Percentiles rank a stretch among this genome's conserved stretches.
phyloP scores from a whole-genome alignment of 371 early-diverging fungal species.

The Nematocida sp. region DNA sequence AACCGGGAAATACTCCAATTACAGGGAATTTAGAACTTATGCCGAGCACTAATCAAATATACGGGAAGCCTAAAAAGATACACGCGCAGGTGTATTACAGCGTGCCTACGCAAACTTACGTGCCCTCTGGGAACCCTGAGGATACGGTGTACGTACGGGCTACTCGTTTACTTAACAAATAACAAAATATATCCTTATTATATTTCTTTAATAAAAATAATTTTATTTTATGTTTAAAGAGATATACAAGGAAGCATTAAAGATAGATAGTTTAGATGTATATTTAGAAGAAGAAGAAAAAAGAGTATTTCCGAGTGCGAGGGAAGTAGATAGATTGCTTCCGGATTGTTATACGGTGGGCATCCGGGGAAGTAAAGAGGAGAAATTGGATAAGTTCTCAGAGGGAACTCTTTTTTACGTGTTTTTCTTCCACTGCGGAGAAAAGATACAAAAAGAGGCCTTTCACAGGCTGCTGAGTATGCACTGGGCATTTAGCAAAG shows the following conservation, averaged over 20 bases:
- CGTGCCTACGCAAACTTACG: too few relatives aligned
- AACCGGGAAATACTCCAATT: too few relatives aligned
- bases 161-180: too few relatives aligned
- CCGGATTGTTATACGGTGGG: slow-evolving; percentile 45
- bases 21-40: too few relatives aligned
- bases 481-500: slow-evolving; percentile 46
- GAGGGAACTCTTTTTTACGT: slow-evolving; percentile 53
- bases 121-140: too few relatives aligned
- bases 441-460: slow-evolving; percentile 43
- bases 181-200: too few relatives aligned
- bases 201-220: too few relatives aligned
- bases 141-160: too few relatives aligned
- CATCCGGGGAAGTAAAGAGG: slow-evolving; percentile 45
- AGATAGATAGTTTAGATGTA: slow-evolving; percentile 28
- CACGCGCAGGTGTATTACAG: too few relatives aligned
- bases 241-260: slow-evolving; percentile 32
- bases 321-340: slow-evolving; percentile 40
- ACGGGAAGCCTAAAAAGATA: too few relatives aligned
- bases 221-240: slow-evolving; percentile 51
- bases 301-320: slow-evolving; percentile 33
- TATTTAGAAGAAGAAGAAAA: slow-evolving; percentile 4
- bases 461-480: slow-evolving; percentile 25
- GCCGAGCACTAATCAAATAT: too few relatives aligned
- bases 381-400: slow-evolving; percentile 51
- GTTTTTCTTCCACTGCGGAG: slow-evolving; percentile 51